Evolutionary conservation across 306 rosid species (phyloP).

Genomic region (Fragaria vesca): DNA sequence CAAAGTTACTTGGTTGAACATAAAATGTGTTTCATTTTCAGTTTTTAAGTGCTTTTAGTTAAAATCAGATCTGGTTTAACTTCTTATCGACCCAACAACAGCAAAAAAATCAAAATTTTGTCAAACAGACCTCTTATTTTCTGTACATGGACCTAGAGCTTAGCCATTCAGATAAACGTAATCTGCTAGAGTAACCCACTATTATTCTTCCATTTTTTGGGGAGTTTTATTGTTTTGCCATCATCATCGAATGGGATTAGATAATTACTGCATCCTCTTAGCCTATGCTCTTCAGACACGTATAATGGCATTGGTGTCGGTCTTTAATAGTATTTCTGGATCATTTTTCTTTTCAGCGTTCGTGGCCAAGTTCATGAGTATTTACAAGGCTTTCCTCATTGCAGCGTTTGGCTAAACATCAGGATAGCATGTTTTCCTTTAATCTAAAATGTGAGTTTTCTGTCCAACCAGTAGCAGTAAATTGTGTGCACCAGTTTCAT

Average conservation of each 20-base stretch:
- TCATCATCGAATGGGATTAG: background rate
- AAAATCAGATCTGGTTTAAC: background rate
- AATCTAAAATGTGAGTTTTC: background rate
- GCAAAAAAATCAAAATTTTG: background rate
- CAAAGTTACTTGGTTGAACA: background rate
- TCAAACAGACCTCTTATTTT: background rate
- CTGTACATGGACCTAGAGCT: background rate
- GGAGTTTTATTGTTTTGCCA: background rate
- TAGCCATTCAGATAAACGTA: background rate
- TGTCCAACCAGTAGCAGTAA: background rate
- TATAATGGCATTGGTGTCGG: background rate
- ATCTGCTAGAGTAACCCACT: background rate
- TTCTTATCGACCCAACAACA: background rate
- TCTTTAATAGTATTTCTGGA: slow-evolving; percentile 7
- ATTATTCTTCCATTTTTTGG: background rate
- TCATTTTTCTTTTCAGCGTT: slow-evolving; percentile 56
- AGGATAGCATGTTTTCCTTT: background rate
- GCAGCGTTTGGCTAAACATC: slow-evolving; percentile 67
- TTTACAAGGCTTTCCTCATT: slow-evolving; percentile 78
- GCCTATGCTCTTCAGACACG: background rate
- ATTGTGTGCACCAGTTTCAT: background rate
- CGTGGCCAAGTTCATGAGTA: slow-evolving; percentile 95
- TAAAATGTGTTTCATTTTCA: background rate
- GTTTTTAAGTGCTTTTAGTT: background rate
- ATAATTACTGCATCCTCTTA: background rate